Base-by-base conservation (phyloP, 257 asterid genomes). In the Eucommia ulmoides region DNA sequence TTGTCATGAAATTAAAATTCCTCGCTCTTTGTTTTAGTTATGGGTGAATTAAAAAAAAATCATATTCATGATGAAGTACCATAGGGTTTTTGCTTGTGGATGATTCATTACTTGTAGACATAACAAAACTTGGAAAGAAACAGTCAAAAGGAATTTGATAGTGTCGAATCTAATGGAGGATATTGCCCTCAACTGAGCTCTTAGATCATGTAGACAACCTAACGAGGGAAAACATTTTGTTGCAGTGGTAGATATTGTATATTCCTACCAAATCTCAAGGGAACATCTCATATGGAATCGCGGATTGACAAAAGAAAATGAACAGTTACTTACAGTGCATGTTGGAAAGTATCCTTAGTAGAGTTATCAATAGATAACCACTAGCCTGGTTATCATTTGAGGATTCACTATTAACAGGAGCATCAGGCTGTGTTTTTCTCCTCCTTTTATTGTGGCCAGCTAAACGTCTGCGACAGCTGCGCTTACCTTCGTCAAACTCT, bases 391-490 rank as follows among this genome's bases (percentile, higher is more conserved):
- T 72, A 66, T 81, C 82, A 41, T 64, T 73, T 52, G 47, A 56
- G 22, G 82, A 48, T 62, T 25, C 59, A 61, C 42, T 59, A 62
- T 65, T 74, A 16, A 44, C 56, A 42, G 49, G 62, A 60, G 65
- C 64, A 22, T 74, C 82, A 20, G 82, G 54, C 59, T 76, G 87
- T 47, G 87, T 70, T 67, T 81, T 81, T 59, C 93, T 79, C 66
- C 95, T 76, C 81, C 93, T 74, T 56, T 81, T 79, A 61, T 81
- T 84, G 61, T 81, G 95, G 52, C 89, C 87, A 4, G 91, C 91
- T 66, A 84, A 59, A 19, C 93, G 89, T 24, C 91, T 66, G 7
- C 87, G 82, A 23, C 95, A 84, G 67, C 95, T 81, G 66, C 93
- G 63, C 53, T 78, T 84, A 38, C 89, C 95, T 65, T 84, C 86